Evolutionary conservation across 441 rosid species (phyloP).

Genomic region (Brassica balearica): DNA sequence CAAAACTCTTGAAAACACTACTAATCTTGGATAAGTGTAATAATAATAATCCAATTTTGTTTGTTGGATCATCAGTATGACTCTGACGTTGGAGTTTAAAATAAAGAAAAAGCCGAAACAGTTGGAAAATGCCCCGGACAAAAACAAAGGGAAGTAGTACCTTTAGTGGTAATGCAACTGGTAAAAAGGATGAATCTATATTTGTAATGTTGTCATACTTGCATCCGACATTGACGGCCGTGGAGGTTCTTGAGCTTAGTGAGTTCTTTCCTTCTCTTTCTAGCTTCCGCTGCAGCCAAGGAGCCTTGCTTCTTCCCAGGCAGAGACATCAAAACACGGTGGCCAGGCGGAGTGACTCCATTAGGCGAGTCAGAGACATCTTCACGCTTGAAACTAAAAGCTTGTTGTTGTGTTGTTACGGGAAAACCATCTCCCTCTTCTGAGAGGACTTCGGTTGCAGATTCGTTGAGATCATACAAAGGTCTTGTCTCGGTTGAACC

Average conservation of each 20-base stretch:
- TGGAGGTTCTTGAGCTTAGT: constrained; percentile 75
- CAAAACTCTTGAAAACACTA: constrained; percentile 25
- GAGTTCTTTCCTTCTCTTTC: constrained; percentile 87
- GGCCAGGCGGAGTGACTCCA: constrained; percentile 36
- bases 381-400: constrained; percentile 39
- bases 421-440: constrained; percentile 46
- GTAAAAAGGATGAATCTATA: constrained; percentile 22
- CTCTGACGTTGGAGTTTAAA: constrained; percentile 25
- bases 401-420: constrained; percentile 26
- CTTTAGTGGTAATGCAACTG: constrained; percentile 26
- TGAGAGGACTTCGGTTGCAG: constrained; percentile 50
- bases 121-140: constrained; percentile 36
- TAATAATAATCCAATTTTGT: constrained; percentile 25
- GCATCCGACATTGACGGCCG: constrained; percentile 64
- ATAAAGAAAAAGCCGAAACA: constrained; percentile 36
- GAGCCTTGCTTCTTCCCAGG: constrained; percentile 51
- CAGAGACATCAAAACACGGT: constrained; percentile 43
- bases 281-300: constrained; percentile 81
- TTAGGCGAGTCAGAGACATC: constrained; percentile 39
- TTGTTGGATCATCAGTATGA: constrained; percentile 39
- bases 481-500: constrained; percentile 49
- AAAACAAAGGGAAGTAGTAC: constrained; percentile 42
- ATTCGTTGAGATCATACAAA: constrained; percentile 58
- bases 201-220: constrained; percentile 51
- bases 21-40: constrained; percentile 40